Base-by-base conservation (phyloP, 2,329 filamentous ascomycete genomes). In the Cladosporium sp. region DNA sequence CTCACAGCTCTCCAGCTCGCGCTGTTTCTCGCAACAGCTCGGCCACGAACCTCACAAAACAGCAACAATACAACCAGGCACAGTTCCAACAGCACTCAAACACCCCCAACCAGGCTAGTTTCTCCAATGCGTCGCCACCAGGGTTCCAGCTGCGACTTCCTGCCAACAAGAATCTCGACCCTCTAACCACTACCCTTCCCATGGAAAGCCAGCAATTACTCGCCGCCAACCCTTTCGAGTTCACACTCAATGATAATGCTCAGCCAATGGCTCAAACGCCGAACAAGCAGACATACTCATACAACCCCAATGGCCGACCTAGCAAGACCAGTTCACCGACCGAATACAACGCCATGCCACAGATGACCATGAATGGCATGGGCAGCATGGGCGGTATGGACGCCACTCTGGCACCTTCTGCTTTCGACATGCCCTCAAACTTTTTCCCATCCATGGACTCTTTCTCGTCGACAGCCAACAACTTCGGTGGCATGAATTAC, bases 201-300 rank as follows among this genome's bases (percentile, higher is more conserved):
- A 69, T 77, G 3, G 79, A 84, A 63, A 75, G 80, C 1, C 81
- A 84, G 67, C 79, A 81, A 65, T 71, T 84, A 17, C 71, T 84
- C 5, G 80, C 63, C 19, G 61, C 61, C n/a, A 55, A 78, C 15
- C 72, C 74, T 2, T 70, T 72, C 0, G 69, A 82, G 5, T 76
- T 80, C 60, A 70, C 72, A 2, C 75, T 73, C 30, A 77, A 82
- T 60, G 74, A 77, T 3, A 70, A 74, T 57, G 76, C 75, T 19
- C 66, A 75, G 39, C 47, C 38, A 15, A 51, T 58, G 14, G 20
- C 39, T n/a, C 47, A 28, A 47, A 34, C 30, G 30, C 30, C 30
- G 30, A 17, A 25, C 28, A 52, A 59, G 45, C 55, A 54, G 15
- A 70, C 70, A 25, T 81, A 80, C 62, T 75, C 71, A 2, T 80